Conservation (phyloP, 345 rosid genomes). For the Mallotus nudiflorus region DNA sequence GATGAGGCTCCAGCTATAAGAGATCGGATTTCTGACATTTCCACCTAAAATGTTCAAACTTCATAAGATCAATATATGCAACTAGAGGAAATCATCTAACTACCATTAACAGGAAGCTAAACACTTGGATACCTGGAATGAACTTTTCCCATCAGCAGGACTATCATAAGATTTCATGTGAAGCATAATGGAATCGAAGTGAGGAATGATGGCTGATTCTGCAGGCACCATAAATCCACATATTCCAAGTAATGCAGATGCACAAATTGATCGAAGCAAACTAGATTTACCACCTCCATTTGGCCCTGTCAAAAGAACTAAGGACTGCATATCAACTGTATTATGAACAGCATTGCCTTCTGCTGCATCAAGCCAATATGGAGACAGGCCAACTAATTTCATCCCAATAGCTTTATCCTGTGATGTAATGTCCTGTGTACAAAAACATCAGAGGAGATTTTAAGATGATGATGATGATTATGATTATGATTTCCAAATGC, state of each 20-base stretch:
- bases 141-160: slow-evolving; percentile 96
- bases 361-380: slow-evolving; percentile 91
- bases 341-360: slow-evolving; percentile 82
- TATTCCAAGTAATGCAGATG: slow-evolving; percentile 86
- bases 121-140: slow-evolving; percentile 69
- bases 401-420: slow-evolving; percentile 43
- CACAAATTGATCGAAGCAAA: slow-evolving; percentile 91
- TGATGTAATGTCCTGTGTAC: slow-evolving; percentile 45
- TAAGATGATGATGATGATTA: no score
- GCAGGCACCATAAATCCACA: slow-evolving; percentile 97
- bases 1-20: slow-evolving; percentile 67
- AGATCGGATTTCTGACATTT: slow-evolving; percentile 92
- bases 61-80: not conserved
- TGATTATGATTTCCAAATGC: not conserved
- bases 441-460: slow-evolving; percentile 11
- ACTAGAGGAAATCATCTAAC: not conserved
- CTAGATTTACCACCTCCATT: slow-evolving; percentile 99
- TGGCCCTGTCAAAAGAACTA: slow-evolving; percentile 91
- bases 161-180: slow-evolving; percentile 99
- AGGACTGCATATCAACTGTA: slow-evolving; percentile 78
- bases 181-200: slow-evolving; percentile 89
- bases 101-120: not conserved
- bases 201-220: slow-evolving; percentile 81
- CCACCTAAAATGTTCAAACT: slow-evolving; percentile 54
- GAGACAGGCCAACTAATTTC: slow-evolving; percentile 74